These are phyloP conservation scores for Dothideomycetidae sp. DNA, from an alignment of 2,329 filamentous ascomycete species.

Conservation along the genomic window DNA sequence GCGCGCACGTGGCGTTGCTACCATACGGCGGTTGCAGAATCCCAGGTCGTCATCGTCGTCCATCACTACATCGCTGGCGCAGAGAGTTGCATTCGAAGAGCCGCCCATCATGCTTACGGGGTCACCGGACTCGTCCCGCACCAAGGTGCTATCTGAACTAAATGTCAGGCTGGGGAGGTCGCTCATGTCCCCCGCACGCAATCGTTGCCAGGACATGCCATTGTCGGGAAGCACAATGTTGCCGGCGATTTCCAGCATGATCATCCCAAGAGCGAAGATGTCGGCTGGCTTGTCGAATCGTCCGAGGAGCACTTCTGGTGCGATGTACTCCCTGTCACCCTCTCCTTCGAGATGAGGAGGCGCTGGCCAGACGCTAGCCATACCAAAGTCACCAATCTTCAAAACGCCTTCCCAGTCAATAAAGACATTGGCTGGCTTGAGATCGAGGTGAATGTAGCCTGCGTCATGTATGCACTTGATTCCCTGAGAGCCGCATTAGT, in stretches of 20 bases:
- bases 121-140: constrained; percentile 61
- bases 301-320: constrained; percentile 77
- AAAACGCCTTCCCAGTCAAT: constrained; percentile 68
- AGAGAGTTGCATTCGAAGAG: constrained; percentile 4
- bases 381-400: constrained; percentile 76
- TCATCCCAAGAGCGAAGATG: constrained; percentile 84
- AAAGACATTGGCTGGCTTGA: constrained; percentile 75
- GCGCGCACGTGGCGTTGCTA: constrained; percentile 13
- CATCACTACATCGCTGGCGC: constrained; percentile 22
- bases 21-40: constrained; percentile 17
- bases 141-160: constrained; percentile 54
- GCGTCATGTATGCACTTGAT: constrained; percentile 79
- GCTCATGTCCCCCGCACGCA: constrained; percentile 78
- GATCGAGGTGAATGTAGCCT: constrained; percentile 70
- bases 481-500: constrained; percentile 41
- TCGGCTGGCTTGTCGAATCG: constrained; percentile 83
- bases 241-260: constrained; percentile 85
- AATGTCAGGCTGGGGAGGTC: constrained; percentile 80
- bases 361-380: constrained; percentile 68
- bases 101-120: constrained; percentile 23
- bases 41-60: constrained; percentile 15
- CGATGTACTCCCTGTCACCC: constrained; percentile 92
- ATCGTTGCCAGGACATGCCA: constrained; percentile 75
- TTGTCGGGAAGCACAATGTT: constrained; percentile 93
- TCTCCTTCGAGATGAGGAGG: constrained; percentile 68